Conservation (phyloP, 1,284 basidiomycete genomes). For the Apiotrichum brassicae region DNA sequence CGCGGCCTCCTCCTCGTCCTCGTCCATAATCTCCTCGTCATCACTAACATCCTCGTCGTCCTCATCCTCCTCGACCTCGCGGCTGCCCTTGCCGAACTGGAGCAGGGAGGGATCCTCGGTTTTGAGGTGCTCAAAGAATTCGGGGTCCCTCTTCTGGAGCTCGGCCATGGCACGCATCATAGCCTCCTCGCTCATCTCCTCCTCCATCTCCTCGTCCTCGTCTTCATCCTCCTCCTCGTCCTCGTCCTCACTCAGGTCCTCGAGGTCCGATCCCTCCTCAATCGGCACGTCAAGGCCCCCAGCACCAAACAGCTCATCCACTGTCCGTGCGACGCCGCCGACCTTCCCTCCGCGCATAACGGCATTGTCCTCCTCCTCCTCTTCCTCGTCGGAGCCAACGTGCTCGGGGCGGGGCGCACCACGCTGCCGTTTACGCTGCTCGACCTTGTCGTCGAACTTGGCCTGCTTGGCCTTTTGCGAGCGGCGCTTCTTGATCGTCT, state of each 20-base stretch:
- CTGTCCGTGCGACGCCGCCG: slow-evolving; percentile 51
- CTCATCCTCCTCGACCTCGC: slow-evolving; percentile 43
- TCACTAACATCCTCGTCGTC: slow-evolving; percentile 44
- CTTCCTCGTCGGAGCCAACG: slow-evolving; percentile 49
- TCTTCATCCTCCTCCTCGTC: slow-evolving; percentile 29
- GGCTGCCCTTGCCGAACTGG: slow-evolving; percentile 55
- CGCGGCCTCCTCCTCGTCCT: slow-evolving; percentile 51
- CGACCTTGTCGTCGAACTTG: slow-evolving; percentile 57
- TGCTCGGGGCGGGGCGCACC: slow-evolving; percentile 31
- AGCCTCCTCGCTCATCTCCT: slow-evolving; percentile 55
- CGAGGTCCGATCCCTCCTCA: slow-evolving; percentile 31
- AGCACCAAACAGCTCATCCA: slow-evolving; percentile 71
- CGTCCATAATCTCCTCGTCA: slow-evolving; percentile 44
- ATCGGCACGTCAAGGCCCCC: slow-evolving; percentile 40
- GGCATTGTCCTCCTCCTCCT: slow-evolving; percentile 34
- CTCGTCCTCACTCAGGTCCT: slow-evolving; percentile 62
- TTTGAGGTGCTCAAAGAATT: slow-evolving; percentile 96
- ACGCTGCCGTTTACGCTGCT: slow-evolving; percentile 38
- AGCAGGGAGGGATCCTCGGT: slow-evolving; percentile 90
- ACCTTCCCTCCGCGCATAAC: slow-evolving; percentile 29
- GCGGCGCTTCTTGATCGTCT: slow-evolving; percentile 69
- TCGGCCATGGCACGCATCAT: slow-evolving; percentile 74
- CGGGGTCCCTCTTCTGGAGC: slow-evolving; percentile 90
- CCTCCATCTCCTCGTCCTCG: slow-evolving; percentile 48
- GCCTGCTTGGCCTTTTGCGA: slow-evolving; percentile 68